phyloP scores from a whole-genome alignment of 2,329 filamentous ascomycete species.

The Aspergillus aculeatinus region DNA sequence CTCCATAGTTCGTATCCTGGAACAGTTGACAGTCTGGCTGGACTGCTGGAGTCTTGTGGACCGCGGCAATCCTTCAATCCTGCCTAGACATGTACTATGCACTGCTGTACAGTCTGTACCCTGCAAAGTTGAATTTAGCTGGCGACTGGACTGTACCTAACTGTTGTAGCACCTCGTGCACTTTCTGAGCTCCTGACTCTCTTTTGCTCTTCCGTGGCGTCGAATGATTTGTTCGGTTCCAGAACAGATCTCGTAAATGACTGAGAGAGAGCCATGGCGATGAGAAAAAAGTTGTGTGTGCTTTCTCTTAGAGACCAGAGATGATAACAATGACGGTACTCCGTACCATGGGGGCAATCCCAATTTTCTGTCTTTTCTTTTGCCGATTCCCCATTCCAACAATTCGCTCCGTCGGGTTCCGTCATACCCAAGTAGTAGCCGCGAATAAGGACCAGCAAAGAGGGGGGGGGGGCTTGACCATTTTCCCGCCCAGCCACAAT shows the following conservation, averaged over 20 bases:
- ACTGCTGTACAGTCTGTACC: not conserved
- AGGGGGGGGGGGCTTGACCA: conserved; percentile 5
- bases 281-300: too few species aligned
- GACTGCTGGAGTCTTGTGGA: not conserved
- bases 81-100: not conserved
- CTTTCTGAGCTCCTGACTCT: not conserved
- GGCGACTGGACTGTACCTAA: too few species aligned
- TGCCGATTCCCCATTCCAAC: not conserved
- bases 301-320: too few species aligned
- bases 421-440: not conserved
- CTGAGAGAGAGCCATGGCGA: not conserved
- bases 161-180: not conserved
- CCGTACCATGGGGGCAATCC: too few species aligned
- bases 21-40: not conserved
- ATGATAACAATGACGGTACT: too few species aligned
- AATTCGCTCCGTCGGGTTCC: not conserved
- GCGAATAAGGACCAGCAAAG: not conserved
- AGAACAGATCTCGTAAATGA: not conserved
- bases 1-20: not conserved
- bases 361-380: too few species aligned
- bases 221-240: not conserved
- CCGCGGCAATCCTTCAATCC: not conserved
- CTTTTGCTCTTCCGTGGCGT: not conserved
- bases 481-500: conserved; percentile 6
- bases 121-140: too few species aligned